phyloP scores from a whole-genome alignment of 768 basidiomycete species.

The Filobasidium wieringae region DNA sequence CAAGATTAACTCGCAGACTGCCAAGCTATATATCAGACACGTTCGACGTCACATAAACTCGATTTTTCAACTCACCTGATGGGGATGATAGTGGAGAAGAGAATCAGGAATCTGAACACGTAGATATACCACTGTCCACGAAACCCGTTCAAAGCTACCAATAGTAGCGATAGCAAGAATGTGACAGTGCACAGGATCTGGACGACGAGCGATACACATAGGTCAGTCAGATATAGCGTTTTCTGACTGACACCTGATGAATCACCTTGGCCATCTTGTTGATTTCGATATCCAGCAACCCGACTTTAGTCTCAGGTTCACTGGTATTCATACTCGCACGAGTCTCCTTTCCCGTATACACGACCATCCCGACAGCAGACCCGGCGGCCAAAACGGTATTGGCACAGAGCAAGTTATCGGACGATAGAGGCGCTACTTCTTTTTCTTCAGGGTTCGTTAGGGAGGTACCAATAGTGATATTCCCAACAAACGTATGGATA shows the following conservation, averaged over 20 bases:
- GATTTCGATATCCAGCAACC: slow-evolving; percentile 82
- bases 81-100: slow-evolving; percentile 97
- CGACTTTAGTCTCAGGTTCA: slow-evolving; percentile 88
- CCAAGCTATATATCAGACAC: neutral
- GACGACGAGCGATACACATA: neutral
- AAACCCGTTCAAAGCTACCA: slow-evolving; percentile 94
- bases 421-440: slow-evolving; percentile 58
- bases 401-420: slow-evolving; percentile 91
- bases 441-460: slow-evolving; percentile 14
- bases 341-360: slow-evolving; percentile 91
- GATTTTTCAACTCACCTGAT: slow-evolving; percentile 58
- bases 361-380: slow-evolving; percentile 76
- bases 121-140: slow-evolving; percentile 92
- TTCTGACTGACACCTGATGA: neutral
- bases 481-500: slow-evolving; percentile 89
- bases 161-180: slow-evolving; percentile 74
- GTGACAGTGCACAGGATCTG: slow-evolving; percentile 92
- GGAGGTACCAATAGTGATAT: slow-evolving; percentile 49
- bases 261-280: slow-evolving; percentile 85
- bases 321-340: slow-evolving; percentile 98
- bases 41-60: neutral
- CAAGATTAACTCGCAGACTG: slow-evolving; percentile 95
- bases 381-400: slow-evolving; percentile 96
- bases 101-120: slow-evolving; percentile 87
- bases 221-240: neutral